Percentiles rank a stretch among this genome's conserved stretches.
Conservation (phyloP, 148 eudicot genomes). For the Silene latifolia region DNA sequence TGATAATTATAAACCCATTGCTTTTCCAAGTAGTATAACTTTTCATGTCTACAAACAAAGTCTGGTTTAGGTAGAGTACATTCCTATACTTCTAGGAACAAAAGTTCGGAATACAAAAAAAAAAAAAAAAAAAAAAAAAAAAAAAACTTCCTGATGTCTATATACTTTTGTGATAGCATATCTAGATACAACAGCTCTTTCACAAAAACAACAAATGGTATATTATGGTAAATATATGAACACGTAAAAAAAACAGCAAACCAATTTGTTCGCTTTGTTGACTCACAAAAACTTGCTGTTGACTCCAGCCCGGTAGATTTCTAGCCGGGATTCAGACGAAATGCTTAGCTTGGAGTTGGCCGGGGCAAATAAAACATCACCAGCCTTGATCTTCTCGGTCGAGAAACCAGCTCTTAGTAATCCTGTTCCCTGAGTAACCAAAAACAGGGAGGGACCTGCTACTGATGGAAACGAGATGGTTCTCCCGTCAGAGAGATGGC, state of each 20-base stretch:
- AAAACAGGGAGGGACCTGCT: conserved; percentile 70
- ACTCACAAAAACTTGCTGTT: conserved; percentile 52
- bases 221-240: conserved; percentile 16
- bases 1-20: too few species aligned
- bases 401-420: conserved; percentile 28
- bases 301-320: conserved; percentile 76
- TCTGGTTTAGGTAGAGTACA: not conserved
- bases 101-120: not conserved
- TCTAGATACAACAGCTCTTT: conserved; percentile 17
- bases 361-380: conserved; percentile 72
- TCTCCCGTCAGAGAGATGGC: conserved; percentile 44
- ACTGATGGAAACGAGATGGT: conserved; percentile 41
- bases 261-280: not conserved
- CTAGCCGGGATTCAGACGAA: conserved; percentile 37
- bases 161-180: conserved; percentile 19
- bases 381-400: conserved; percentile 42
- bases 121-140: not conserved
- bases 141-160: conserved; percentile 17
- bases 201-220: conserved; percentile 22
- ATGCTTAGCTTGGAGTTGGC: conserved; percentile 53
- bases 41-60: not conserved
- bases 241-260: not conserved
- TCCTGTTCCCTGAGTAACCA: conserved; percentile 64
- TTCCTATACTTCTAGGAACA: not conserved
- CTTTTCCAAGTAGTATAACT: not conserved